Percentiles rank a stretch among this genome's conserved stretches.
phyloP scores from a whole-genome alignment of 2,329 filamentous ascomycete species.

The Fonsecaea monophora region DNA sequence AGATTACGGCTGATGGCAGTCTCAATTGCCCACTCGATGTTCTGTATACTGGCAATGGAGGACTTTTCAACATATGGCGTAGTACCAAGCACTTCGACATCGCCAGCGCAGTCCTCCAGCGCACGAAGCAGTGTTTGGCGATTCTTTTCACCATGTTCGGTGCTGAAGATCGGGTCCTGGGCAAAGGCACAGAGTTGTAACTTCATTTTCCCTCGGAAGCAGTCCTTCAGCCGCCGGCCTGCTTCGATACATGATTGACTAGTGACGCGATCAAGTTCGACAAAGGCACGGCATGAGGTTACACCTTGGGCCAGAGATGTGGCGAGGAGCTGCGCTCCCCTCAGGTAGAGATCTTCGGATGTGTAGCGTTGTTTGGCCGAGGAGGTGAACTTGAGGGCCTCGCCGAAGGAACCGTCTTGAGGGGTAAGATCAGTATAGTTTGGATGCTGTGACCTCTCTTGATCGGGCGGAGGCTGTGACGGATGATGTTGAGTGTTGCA shows the following conservation, averaged over 20 bases:
- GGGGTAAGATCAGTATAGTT: constrained; percentile 66
- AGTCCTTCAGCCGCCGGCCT: constrained; percentile 63
- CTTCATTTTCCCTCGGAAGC: constrained; percentile 61
- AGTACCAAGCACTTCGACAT: constrained; percentile 67
- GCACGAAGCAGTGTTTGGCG: constrained; percentile 58
- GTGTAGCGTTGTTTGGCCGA: constrained; percentile 70
- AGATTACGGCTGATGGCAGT: constrained; percentile 59
- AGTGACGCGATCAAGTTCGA: constrained; percentile 72
- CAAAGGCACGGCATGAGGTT: constrained; percentile 72
- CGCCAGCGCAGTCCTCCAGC: constrained; percentile 42
- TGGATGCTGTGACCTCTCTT: constrained; percentile 25
- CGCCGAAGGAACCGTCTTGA: constrained; percentile 66
- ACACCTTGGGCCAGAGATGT: constrained; percentile 70
- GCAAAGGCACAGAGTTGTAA: constrained; percentile 75
- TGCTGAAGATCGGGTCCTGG: constrained; percentile 71
- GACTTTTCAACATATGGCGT: constrained; percentile 73
- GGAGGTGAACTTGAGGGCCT: constrained; percentile 67
- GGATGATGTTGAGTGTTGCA: constrained; percentile 33
- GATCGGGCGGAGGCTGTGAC: not conserved
- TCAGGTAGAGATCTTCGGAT: constrained; percentile 65
- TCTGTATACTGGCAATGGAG: constrained; percentile 57
- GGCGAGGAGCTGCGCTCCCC: constrained; percentile 70
- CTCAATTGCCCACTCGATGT: constrained; percentile 69
- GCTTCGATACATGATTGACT: constrained; percentile 63
- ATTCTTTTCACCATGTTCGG: constrained; percentile 60